Evolutionary conservation across 768 basidiomycete species (phyloP).

Genomic region (Cyclocybe cylindracea): DNA sequence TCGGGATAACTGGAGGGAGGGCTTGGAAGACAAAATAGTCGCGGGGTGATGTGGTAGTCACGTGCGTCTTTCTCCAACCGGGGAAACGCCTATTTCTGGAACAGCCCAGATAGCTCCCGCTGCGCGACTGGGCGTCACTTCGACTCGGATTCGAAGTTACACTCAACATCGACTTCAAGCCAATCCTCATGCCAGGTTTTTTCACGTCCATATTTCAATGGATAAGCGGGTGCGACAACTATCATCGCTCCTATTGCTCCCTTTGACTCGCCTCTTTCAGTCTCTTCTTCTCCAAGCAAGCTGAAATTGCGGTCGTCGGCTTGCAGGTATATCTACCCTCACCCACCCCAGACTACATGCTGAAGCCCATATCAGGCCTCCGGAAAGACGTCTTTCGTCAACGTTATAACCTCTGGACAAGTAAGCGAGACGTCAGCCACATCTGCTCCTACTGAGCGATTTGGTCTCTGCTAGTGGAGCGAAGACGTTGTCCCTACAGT

Average conservation of each 20-base stretch:
- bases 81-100: too few relatives aligned
- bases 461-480: constrained; percentile 64
- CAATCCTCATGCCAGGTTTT: constrained; percentile 36
- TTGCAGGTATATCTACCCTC: constrained; percentile 57
- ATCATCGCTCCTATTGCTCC: neutral
- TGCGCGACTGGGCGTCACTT: too few relatives aligned
- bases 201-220: constrained; percentile 46
- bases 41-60: too few relatives aligned
- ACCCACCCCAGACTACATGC: neutral
- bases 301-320: constrained; percentile 91
- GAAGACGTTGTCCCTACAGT: constrained; percentile 97
- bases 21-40: too few relatives aligned
- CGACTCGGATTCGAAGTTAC: too few relatives aligned
- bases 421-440: constrained; percentile 31
- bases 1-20: too few relatives aligned
- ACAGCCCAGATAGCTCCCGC: too few relatives aligned
- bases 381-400: constrained; percentile 93
- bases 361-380: constrained; percentile 60
- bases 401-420: constrained; percentile 87
- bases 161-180: too few relatives aligned
- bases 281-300: constrained; percentile 84
- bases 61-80: too few relatives aligned
- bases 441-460: constrained; percentile 1
- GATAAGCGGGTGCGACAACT: constrained; percentile 39
- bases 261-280: constrained; percentile 31